These are phyloP conservation scores for Pythium phragmitis DNA, from an alignment of 352 stramenopile species.

Conservation along the genomic window DNA sequence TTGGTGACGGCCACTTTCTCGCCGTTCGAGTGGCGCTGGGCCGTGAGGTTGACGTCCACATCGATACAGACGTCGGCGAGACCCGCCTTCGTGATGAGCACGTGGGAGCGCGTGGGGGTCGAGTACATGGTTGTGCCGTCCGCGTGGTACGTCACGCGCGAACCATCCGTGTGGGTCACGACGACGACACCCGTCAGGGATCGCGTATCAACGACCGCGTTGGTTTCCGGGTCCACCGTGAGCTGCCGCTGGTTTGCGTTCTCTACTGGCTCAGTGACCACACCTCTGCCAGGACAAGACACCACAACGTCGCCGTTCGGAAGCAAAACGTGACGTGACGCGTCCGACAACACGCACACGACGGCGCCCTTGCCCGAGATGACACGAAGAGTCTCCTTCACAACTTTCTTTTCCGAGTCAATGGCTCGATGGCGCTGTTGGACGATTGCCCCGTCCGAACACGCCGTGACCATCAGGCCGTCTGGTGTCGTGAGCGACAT, in stretches of 20 bases:
- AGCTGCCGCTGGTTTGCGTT: slow-evolving; percentile 16
- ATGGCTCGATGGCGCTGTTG: slow-evolving; percentile 27
- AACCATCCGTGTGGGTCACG: slow-evolving; percentile 61
- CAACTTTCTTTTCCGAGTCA: neutral
- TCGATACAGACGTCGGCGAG: slow-evolving; percentile 72
- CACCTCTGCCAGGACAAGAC: no score
- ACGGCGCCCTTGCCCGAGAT: slow-evolving; percentile 59
- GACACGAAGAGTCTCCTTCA: slow-evolving; percentile 41
- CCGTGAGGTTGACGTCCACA: slow-evolving; percentile 60
- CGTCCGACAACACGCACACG: slow-evolving; percentile 42
- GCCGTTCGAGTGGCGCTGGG: slow-evolving; percentile 51
- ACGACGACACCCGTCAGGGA: slow-evolving; percentile 45
- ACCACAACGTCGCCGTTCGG: slow-evolving; percentile 42
- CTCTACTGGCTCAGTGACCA: neutral
- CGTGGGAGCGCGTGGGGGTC: slow-evolving; percentile 44
- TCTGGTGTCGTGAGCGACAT: slow-evolving; percentile 47
- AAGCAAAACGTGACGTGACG: slow-evolving; percentile 40
- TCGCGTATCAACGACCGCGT: slow-evolving; percentile 56
- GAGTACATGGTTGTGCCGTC: slow-evolving; percentile 67
- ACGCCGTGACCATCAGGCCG: slow-evolving; percentile 50
- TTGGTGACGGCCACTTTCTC: slow-evolving; percentile 70
- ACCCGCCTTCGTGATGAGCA: slow-evolving; percentile 51
- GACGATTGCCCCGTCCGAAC: slow-evolving; percentile 59
- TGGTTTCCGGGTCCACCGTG: slow-evolving; percentile 68
- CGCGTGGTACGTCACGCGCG: slow-evolving; percentile 55